These are phyloP conservation scores for Mycena pura DNA, from an alignment of 768 basidiomycete genomes.

Conservation along the genomic window DNA sequence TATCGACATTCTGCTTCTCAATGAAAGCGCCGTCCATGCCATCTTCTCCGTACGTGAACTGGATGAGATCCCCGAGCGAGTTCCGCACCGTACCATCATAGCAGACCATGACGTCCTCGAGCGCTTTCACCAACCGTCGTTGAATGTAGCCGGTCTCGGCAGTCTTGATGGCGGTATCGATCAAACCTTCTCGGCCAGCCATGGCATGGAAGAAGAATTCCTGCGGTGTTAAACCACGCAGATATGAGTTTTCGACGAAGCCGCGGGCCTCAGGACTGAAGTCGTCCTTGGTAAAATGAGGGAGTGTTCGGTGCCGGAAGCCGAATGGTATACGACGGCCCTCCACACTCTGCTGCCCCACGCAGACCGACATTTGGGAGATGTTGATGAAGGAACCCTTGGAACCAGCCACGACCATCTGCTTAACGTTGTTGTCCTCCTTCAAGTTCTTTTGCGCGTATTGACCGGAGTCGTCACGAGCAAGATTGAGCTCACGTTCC, in stretches of 20 bases:
- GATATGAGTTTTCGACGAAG: conserved; percentile 98
- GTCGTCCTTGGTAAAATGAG: conserved; percentile 98
- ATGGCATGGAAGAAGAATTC: conserved; percentile 99
- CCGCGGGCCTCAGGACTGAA: conserved; percentile 98
- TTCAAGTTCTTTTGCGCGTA: conserved; percentile 97
- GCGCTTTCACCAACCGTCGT: conserved; percentile 94
- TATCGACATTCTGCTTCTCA: conserved; percentile 93
- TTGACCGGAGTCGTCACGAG: conserved; percentile 95
- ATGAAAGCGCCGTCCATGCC: conserved; percentile 99
- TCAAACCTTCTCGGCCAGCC: conserved; percentile 98
- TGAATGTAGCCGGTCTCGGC: conserved; percentile 99
- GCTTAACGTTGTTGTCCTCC: conserved; percentile 99
- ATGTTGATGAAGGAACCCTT: conserved; percentile 99
- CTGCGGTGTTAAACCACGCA: conserved; percentile 94
- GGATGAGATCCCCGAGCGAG: conserved; percentile 93
- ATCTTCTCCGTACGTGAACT: conserved; percentile 97
- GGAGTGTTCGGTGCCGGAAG: conserved; percentile 94
- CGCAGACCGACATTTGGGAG: conserved; percentile 99
- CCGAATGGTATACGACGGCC: conserved; percentile 98
- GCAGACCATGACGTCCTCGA: conserved; percentile 97
- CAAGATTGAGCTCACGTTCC: conserved; percentile 89
- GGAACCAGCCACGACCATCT: conserved; percentile 99
- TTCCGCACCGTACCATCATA: conserved; percentile 99
- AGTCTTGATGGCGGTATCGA: conserved; percentile 99
- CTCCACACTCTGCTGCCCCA: conserved; percentile 98